Evolutionary conservation across 208 protist genomes (phyloP), one percentile per base, ranked within the genome.

Genomic region (Phytomonas sp.): DNA sequence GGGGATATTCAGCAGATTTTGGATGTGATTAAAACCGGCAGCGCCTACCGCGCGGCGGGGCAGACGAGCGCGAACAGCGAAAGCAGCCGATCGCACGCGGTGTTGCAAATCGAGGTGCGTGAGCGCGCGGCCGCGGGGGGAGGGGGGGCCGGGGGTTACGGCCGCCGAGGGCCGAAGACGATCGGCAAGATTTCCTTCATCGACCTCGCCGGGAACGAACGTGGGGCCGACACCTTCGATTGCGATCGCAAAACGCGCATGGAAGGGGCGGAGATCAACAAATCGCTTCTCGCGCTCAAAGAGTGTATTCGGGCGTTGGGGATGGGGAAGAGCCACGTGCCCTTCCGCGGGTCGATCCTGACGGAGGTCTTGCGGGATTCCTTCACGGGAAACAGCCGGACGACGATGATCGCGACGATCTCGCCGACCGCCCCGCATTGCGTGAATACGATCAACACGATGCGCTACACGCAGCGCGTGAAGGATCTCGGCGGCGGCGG

Each of bases 251-350:
- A 97, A 66, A 99, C 97, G 17, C 91, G 97, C 62, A 97, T 98
- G 83, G 97, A 98, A 75, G 97, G 97, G 0, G 97, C 98, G n/a
- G 96, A 99, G 68, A 99, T 99, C 82, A 99, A 99, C 83, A 99
- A 99, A 81, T 98, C 92, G 32, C 84, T 99, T 40, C 89, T 99
- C 26, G 98, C 98, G 4, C 84, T 99, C 15, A 99, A 99, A 76
- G 98, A 99, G 77, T 99, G 98, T 81, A 99, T 99, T 64, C 86
- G 98, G 4, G 93, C 98, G 13, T 81, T 99, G 6, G 96, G 98
- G 67, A 83, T 94, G 78, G 84, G 91, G 40, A 90, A 97, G 68
- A 97, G 85, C 65, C 98, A 99, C 83, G 88, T 98, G 23, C 98
- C 98, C 2, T 99, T 99, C 80, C 89, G 99, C 43, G 96, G 97